Evolutionary conservation across 1,284 basidiomycete genomes (phyloP), one percentile per base, ranked within the genome.

Genomic region (Papiliotrema terrestris): DNA sequence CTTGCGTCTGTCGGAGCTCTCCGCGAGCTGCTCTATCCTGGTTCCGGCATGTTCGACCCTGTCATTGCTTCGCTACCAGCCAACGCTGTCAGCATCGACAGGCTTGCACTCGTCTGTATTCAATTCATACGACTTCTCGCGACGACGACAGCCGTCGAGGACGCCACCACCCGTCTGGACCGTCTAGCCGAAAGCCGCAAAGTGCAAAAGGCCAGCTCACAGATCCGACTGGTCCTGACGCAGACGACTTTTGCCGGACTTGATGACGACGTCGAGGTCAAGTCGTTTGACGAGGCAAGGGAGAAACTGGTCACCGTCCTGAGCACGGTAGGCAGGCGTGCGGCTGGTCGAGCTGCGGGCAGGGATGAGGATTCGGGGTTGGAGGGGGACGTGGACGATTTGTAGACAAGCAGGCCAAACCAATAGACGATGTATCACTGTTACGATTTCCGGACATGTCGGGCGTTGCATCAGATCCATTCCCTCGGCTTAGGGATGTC

Each of bases 291-390:
- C 42, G 43, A 57, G 19, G 71, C 74, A 9, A 67, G 69, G 17
- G 71, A 73, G 57, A 67, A 58, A 44, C 52, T 77, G 44, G 71
- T 77, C 3, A 63, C 65, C 9, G 65, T 73, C 8, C 57, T 75
- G 26, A 68, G 60, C 44, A 54, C 56, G 2, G 62, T 76, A 5
- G 71, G 72, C 1, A 57, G 72, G 13, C 58, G 70, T 8, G 74
- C 74, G 3, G 67, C 70, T 4, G 68, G 69, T 1, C 58, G 74
- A 11, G 60, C 55, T 1, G 54, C 45, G 13, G 58, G 62, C 6
- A 48, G 66, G 17, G 72, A 71, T 45, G 68, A 72, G 23, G 74
- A 75, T 59, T 74, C 71, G 19, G 73, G 73, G 0, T 49, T 75
- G 26, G 73, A 74, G 49, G 63, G 62, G 11, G 72, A 75, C 48